phyloP scores from a whole-genome alignment of 768 basidiomycete species.

The Galerina marginata region DNA sequence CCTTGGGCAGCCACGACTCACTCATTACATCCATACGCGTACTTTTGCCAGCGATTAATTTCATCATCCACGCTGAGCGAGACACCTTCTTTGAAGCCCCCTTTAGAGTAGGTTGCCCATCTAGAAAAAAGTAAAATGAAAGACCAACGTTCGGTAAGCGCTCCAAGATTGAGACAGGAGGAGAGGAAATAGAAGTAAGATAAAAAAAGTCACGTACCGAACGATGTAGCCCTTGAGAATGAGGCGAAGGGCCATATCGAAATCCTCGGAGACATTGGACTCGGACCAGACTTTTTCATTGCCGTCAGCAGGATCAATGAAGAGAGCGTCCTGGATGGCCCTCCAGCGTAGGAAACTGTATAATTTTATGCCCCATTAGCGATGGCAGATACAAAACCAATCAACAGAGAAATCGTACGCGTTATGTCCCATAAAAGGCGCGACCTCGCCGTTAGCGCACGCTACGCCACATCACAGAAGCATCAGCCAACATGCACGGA shows the following conservation, averaged over 20 bases:
- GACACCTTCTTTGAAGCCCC: slow-evolving; percentile 91
- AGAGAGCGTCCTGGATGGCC: slow-evolving; percentile 84
- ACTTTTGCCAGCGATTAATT: slow-evolving; percentile 89
- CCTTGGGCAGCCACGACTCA: slow-evolving; percentile 33
- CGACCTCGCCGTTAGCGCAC: slow-evolving; percentile 81
- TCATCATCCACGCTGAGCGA: slow-evolving; percentile 89
- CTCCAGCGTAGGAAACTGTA: slow-evolving; percentile 77
- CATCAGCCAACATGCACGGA: not conserved
- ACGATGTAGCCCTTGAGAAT: slow-evolving; percentile 70
- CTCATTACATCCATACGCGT: slow-evolving; percentile 67
- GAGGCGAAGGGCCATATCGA: slow-evolving; percentile 77
- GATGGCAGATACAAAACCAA: not conserved
- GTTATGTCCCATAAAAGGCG: slow-evolving; percentile 86
- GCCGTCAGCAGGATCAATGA: slow-evolving; percentile 68
- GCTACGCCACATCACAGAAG: slow-evolving; percentile 45
- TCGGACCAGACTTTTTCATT: slow-evolving; percentile 80
- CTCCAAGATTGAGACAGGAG: not conserved
- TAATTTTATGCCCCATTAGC: not conserved
- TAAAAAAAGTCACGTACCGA: slow-evolving; percentile 39
- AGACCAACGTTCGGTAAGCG: not conserved
- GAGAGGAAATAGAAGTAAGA: not conserved
- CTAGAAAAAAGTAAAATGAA: slow-evolving; percentile 31
- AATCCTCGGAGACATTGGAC: slow-evolving; percentile 81
- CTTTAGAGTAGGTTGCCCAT: slow-evolving; percentile 86
- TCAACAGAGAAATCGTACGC: slow-evolving; percentile 41